phyloP scores from a whole-genome alignment of 2,329 filamentous ascomycete species.

The Zymoseptoria pseudotritici region DNA sequence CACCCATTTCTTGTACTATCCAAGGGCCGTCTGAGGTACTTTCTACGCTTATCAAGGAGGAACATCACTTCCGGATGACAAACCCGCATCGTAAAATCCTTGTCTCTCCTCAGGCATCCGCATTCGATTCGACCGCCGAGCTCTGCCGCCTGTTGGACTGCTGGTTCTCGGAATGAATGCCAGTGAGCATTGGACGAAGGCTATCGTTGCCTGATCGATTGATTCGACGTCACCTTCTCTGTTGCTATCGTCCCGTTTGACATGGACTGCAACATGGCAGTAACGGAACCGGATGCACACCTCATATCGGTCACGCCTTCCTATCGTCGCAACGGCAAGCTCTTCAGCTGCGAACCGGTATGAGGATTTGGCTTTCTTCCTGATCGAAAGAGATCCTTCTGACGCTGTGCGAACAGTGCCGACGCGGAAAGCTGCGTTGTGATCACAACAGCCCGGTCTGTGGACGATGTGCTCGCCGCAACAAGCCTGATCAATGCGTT shows the following conservation, averaged over 20 bases:
- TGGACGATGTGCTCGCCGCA: constrained; percentile 26
- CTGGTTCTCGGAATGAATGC: neutral
- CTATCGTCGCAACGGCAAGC: constrained; percentile 29
- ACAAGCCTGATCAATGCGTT: constrained; percentile 26
- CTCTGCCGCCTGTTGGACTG: neutral
- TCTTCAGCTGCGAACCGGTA: constrained; percentile 30
- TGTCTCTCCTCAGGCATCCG: neutral
- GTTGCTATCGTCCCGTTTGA: neutral
- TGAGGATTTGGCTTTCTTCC: neutral
- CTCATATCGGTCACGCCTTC: constrained; percentile 11
- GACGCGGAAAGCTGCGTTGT: constrained; percentile 29
- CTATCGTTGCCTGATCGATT: neutral
- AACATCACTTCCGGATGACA: neutral
- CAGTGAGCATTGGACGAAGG: neutral
- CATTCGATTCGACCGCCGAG: neutral
- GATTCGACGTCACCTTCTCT: neutral
- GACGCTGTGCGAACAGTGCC: constrained; percentile 15
- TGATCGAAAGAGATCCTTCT: neutral
- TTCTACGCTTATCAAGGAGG: neutral
- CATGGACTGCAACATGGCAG: neutral
- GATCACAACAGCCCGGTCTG: constrained; percentile 28
- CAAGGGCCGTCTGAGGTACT: neutral
- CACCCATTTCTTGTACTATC: neutral
- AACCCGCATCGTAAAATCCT: no score
- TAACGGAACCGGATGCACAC: neutral